Conservation (phyloP, 2,329 filamentous ascomycete genomes). For the Epichloe gansuensis region DNA sequence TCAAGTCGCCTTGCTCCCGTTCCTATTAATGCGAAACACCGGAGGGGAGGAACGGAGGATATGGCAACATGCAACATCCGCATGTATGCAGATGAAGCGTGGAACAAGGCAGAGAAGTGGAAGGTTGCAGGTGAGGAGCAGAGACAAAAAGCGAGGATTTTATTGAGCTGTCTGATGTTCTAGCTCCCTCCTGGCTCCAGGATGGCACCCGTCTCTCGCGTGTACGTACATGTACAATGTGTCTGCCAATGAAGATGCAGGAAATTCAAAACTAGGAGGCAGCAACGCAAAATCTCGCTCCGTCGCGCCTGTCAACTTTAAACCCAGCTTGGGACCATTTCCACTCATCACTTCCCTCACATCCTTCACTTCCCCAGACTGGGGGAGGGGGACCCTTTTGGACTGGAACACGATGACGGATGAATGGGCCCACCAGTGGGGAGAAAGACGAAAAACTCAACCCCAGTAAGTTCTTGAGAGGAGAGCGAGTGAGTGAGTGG, state of each 20-base stretch:
- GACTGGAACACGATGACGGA: conserved; percentile 3
- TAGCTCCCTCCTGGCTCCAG: background rate
- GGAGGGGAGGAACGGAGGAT: background rate
- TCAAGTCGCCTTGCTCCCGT: background rate
- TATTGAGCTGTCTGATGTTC: background rate
- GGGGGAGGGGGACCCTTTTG: conserved; percentile 1
- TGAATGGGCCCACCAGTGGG: conserved; percentile 3
- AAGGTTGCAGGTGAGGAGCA: conserved; percentile 3
- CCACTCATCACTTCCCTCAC: background rate
- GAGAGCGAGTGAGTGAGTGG: background rate
- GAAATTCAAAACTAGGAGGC: conserved; percentile 1
- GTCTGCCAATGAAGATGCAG: conserved; percentile 6
- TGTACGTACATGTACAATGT: background rate
- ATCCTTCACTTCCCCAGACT: conserved; percentile 5
- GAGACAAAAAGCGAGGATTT: conserved; percentile 1
- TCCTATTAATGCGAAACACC: background rate
- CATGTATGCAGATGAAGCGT: background rate
- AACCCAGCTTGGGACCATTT: background rate
- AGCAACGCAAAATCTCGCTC: background rate
- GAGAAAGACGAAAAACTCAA: background rate
- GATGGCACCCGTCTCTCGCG: background rate
- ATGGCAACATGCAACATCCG: background rate
- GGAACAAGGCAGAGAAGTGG: background rate
- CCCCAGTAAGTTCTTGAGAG: conserved; percentile 1
- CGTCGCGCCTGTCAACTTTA: conserved; percentile 2